Percentiles rank a stretch among this genome's conserved stretches.
phyloP scores from a whole-genome alignment of 208 protist genomes.

The Trichomonas vaginalis region DNA sequence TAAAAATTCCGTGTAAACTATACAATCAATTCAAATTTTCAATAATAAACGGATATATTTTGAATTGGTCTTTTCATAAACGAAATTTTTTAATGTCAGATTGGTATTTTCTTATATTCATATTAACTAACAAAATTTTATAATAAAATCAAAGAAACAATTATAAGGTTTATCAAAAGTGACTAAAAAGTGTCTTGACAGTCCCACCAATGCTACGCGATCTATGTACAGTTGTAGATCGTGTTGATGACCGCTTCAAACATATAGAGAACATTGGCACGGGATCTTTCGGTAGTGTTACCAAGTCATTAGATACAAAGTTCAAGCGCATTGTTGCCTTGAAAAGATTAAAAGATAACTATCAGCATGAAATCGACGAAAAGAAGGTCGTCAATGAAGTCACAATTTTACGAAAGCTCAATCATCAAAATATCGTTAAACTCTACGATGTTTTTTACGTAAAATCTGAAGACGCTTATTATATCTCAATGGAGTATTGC shows the following conservation, averaged over 20 bases:
- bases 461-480: background rate
- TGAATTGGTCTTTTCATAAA: too few species aligned
- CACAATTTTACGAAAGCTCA: background rate
- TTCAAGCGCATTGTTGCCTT: background rate
- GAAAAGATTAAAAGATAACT: background rate
- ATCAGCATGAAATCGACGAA: background rate
- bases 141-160: too few species aligned
- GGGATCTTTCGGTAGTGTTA: background rate
- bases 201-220: background rate
- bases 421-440: background rate
- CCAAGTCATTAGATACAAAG: background rate
- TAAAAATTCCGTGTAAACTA: too few species aligned
- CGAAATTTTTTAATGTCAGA: too few species aligned
- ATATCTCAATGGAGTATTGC: background rate
- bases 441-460: background rate
- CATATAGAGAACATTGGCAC: background rate
- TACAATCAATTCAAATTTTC: too few species aligned
- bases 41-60: too few species aligned
- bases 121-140: too few species aligned
- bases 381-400: background rate
- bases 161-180: too few species aligned
- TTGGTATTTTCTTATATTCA: too few species aligned
- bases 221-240: background rate
- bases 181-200: too few species aligned
- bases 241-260: background rate